Evolutionary conservation across 176 grass and related monocot genomes (phyloP), one percentile per base, ranked within the genome.

Genomic region (Carex myosuroides): DNA sequence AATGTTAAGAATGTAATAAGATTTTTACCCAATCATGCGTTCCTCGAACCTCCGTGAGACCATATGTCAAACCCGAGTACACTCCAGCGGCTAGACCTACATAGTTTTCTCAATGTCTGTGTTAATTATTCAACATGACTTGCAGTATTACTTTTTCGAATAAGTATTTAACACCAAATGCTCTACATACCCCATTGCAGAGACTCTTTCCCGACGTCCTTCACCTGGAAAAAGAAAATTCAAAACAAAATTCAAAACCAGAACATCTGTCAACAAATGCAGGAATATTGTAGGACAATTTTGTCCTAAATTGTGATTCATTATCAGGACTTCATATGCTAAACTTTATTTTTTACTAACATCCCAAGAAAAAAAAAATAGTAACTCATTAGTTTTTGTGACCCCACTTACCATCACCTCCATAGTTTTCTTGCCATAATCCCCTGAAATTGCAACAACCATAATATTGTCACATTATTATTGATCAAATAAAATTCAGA

Each of bases 1-100:
- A 5, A 39, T n/a, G 6, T 64, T 16, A 6, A 3, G 29, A 60
- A 50, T 50, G 22, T 46, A 26, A 61, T 4, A 13, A 8, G 7
- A 54, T 2, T 1, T 21, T 48, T 73, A 90, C 88, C 88, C 95
- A 98, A 85, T 98, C 89, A 83, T 95, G 95, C 16, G 92, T 83
- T 60, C 95, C 92, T 86, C 95, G 91, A 50, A 91, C 91, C 84
- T 95, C 95, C 52, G 79, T 77, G 0, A 98, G 88, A 48, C 95
- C 92, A 54, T 93, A 95, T 68, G 95, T 98, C 13, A 98, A 87
- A 62, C 92, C 92, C 1, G 95, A 95, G 56, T 95, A 94, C 89
- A 98, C 18, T 32, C 95, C 95, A 5, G 92, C 95, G 42, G 92
- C 89, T 2, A 98, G 66, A 33, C 95, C 95, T 98, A 86, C 67